These are phyloP conservation scores for Hanseniaspora pseudoguilliermondii DNA, from an alignment of 805 yeast genomes.

Conservation along the genomic window DNA sequence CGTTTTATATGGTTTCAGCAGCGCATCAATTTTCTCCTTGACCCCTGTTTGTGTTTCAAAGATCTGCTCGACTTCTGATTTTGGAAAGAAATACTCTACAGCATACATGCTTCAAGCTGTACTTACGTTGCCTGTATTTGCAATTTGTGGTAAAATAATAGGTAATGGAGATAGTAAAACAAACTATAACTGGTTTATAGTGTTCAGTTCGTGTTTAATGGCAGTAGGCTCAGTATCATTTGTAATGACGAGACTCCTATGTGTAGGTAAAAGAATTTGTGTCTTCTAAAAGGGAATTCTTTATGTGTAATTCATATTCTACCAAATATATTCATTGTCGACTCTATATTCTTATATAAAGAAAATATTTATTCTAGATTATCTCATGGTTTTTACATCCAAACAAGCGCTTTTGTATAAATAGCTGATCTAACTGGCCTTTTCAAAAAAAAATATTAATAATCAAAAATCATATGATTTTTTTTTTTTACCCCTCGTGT, in stretches of 20 bases:
- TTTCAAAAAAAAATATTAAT: background rate
- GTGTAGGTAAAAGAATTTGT: conserved; percentile 33
- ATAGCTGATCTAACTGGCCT: background rate
- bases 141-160: conserved; percentile 34
- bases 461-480: background rate
- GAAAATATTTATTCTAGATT: too few relatives aligned
- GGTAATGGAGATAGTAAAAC: conserved; percentile 31
- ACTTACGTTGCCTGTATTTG: conserved; percentile 32
- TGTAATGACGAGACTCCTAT: conserved; percentile 30
- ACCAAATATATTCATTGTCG: too few relatives aligned
- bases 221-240: conserved; percentile 30
- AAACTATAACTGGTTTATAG: conserved; percentile 33
- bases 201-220: conserved; percentile 33
- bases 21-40: conserved; percentile 38
- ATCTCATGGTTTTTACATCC: too few relatives aligned
- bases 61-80: conserved; percentile 36
- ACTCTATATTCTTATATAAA: background rate
- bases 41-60: conserved; percentile 43
- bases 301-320: too few relatives aligned
- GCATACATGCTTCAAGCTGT: conserved; percentile 42
- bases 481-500: background rate
- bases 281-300: conserved; percentile 22
- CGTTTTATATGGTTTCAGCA: conserved; percentile 35
- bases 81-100: conserved; percentile 39
- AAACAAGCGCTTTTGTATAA: background rate